Evolutionary conservation across 768 basidiomycete genomes (phyloP).

Genomic region (Pleurotus eryngii): DNA sequence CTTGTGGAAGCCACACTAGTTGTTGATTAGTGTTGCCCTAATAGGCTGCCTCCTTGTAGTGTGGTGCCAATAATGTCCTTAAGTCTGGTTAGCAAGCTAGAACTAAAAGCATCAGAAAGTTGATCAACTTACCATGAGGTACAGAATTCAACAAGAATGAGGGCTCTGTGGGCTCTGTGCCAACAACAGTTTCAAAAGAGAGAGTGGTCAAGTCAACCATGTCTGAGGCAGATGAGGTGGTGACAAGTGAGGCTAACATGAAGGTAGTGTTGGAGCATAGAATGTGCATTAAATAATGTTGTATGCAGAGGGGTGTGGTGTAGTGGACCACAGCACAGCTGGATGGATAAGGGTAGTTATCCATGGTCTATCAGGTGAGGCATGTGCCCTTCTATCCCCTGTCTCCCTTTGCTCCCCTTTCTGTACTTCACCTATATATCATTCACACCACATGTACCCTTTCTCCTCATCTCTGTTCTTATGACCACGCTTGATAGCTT

Average conservation of each 20-base stretch:
- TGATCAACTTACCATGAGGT: constrained; percentile 63
- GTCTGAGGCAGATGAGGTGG: constrained; percentile 67
- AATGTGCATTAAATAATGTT: constrained; percentile 61
- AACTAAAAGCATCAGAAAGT: not conserved
- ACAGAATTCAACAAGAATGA: constrained; percentile 94
- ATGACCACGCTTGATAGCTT: not conserved
- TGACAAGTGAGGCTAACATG: constrained; percentile 45
- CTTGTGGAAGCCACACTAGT: too few species aligned
- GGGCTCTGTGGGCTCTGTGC: constrained; percentile 57
- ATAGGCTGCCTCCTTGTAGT: constrained; percentile 90
- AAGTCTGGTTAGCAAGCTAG: not conserved
- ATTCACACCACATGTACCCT: too few species aligned
- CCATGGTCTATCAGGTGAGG: too few species aligned
- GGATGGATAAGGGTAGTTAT: too few species aligned
- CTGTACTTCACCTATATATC: too few species aligned
- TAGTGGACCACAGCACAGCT: too few species aligned
- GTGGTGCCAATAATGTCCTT: constrained; percentile 58
- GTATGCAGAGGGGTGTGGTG: too few species aligned
- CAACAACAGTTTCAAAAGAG: constrained; percentile 66
- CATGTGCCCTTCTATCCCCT: too few species aligned
- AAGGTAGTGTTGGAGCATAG: constrained; percentile 47
- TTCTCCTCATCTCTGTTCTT: not conserved
- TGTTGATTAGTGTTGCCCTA: too few species aligned
- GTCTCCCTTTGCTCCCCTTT: too few species aligned
- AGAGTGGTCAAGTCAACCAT: constrained; percentile 72